Evolutionary conservation across 768 basidiomycete genomes (phyloP), one percentile per base, ranked within the genome.

Genomic region (Lentinula aciculospora): DNA sequence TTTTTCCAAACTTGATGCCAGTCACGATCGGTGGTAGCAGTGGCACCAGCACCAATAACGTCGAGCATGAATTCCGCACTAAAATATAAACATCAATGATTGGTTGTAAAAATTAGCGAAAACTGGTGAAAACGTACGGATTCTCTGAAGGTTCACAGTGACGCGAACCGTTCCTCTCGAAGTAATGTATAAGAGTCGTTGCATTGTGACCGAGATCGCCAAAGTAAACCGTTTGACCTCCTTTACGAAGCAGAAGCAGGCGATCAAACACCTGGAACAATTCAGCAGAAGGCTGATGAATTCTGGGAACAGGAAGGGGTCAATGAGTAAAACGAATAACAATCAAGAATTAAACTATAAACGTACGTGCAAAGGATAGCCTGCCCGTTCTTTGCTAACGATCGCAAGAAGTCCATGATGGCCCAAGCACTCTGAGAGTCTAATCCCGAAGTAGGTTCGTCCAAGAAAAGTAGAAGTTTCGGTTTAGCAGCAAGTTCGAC

Each of bases 401-500:
- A 79, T 9, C 86, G 77, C 44, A 94, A 73, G 74, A 94, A 91
- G 2, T 76, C 71, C 54, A 92, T 73, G 60, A 93, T 91, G 4
- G 85, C 85, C 89, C 90, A 91, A 2, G 92, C 91, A 55, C 85
- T 88, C 69, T 92, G 90, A 2, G 90, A 92, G 67, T 93, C 91
- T 15, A 94, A 76, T 32, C 92, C 92, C 25, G 62, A 72, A 0
- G 93, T 95, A 0, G 94, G 94, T 68, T 95, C 92, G 65, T 94
- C 93, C 34, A 93, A 71, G 76, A 95, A 94, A 17, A 95, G 77
- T 0, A 96, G 75, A 0, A 94, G 74, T 67, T 83, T 82, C 1
- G 92, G 93, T 71, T 92, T 94, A 4, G 92, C 89, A 47, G 91
- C 92, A 10, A 95, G 75, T 67, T 94, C 92, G 34, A 94, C 92